Evolutionary conservation across 352 stramenopile species (phyloP).

Genomic region (Pythium rhizo-oryzae): DNA sequence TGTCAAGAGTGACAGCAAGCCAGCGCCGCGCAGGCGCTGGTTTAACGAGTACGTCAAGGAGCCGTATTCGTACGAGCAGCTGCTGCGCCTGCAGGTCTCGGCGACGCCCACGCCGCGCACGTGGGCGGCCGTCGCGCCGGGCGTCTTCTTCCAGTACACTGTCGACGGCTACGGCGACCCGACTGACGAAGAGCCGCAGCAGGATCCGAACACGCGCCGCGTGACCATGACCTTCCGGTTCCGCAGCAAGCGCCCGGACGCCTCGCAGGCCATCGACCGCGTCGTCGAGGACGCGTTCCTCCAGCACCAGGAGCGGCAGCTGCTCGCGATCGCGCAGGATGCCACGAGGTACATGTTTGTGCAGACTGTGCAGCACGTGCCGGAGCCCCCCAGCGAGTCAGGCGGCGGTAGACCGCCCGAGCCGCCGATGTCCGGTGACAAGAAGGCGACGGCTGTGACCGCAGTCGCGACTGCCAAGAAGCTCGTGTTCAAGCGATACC

Average conservation of each 20-base stretch:
- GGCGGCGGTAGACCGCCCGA: conserved; percentile 23
- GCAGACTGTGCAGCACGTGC: conserved; percentile 10
- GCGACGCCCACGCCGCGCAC: conserved; percentile 1
- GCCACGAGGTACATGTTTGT: conserved; percentile 20
- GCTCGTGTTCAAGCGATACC: conserved; percentile 69
- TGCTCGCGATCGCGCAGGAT: conserved; percentile 12
- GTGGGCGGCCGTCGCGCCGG: conserved; percentile 8
- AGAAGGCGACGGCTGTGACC: conserved; percentile 44
- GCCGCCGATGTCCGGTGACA: conserved; percentile 3
- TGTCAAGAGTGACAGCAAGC: conserved; percentile 4
- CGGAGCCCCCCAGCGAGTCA: conserved; percentile 15
- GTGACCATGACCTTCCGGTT: conserved; percentile 21
- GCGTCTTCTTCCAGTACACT: conserved; percentile 21
- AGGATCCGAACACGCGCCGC: background rate
- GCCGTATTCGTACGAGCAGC: conserved; percentile 13
- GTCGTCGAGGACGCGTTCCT: conserved; percentile 20
- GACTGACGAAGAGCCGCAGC: conserved; percentile 13
- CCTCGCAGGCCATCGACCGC: conserved; percentile 35
- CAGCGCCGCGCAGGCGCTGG: background rate
- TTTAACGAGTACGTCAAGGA: conserved; percentile 4
- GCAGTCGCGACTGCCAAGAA: conserved; percentile 7
- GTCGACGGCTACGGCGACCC: conserved; percentile 13
- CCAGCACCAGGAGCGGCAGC: conserved; percentile 12
- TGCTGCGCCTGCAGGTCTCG: conserved; percentile 4
- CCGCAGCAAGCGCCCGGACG: conserved; percentile 23